A percentile compares a stretch with the other conserved stretches of the same genome.
These are phyloP conservation scores for Sicyos baderoa DNA, from an alignment of 306 rosid species.

Conservation along the genomic window DNA sequence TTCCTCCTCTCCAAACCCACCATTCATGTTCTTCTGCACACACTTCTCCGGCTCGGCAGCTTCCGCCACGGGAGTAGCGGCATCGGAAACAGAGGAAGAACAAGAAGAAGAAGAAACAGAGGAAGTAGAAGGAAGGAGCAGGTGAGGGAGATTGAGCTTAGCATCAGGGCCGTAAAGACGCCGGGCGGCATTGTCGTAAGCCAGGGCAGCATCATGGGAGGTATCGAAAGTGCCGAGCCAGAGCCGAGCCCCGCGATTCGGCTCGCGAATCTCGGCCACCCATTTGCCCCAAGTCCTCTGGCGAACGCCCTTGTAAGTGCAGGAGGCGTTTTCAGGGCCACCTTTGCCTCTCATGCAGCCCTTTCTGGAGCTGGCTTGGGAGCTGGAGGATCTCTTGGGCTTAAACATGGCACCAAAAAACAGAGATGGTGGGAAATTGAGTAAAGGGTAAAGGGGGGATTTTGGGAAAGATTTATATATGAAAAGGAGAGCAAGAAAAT, in stretches of 20 bases:
- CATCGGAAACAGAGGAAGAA: not conserved
- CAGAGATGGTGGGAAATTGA: not conserved
- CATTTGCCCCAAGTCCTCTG: constrained; percentile 98
- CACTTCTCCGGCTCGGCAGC: not conserved
- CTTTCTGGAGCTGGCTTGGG: constrained; percentile 65
- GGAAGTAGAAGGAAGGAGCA: not conserved
- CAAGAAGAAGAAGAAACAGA: not conserved
- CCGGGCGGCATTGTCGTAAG: constrained; percentile 70
- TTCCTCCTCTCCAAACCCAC: constrained; percentile 12
- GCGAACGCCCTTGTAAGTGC: constrained; percentile 84
- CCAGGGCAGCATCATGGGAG: constrained; percentile 68
- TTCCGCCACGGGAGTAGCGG: constrained; percentile 19
- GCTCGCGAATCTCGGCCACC: constrained; percentile 96
- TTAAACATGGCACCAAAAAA: not conserved
- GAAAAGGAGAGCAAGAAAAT: not conserved
- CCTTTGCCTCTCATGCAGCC: constrained; percentile 96
- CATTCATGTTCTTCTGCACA: not conserved
- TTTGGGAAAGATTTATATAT: not conserved
- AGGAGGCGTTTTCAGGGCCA: constrained; percentile 72
- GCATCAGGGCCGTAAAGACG: constrained; percentile 74
- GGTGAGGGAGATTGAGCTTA: constrained; percentile 64
- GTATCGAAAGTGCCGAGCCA: constrained; percentile 90
- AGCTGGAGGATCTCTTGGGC: constrained; percentile 21
- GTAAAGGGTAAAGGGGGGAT: not conserved
- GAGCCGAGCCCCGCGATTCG: constrained; percentile 82